These are phyloP conservation scores for Coelastrella sp. DNA, from an alignment of 139 green algal genomes.

Conservation along the genomic window DNA sequence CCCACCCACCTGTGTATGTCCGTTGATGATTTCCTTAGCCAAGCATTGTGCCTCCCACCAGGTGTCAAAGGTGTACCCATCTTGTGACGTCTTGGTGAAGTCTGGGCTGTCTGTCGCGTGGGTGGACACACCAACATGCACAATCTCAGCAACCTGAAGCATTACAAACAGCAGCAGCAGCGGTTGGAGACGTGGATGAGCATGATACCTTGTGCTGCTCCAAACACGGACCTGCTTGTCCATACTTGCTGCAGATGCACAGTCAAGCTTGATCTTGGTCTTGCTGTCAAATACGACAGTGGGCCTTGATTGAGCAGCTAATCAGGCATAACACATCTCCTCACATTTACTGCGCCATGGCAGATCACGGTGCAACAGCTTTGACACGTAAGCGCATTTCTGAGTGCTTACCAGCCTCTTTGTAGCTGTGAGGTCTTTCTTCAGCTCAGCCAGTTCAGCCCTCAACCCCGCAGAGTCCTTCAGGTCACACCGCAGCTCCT, in stretches of 20 bases:
- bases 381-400: too few relatives aligned
- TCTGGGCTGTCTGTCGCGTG: slow-evolving; percentile 3
- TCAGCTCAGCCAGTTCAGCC: neutral
- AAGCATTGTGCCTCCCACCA: slow-evolving; percentile 22
- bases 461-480: neutral
- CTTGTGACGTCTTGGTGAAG: slow-evolving; percentile 26
- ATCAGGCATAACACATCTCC: too few relatives aligned
- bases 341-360: too few relatives aligned
- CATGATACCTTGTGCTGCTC: too few relatives aligned
- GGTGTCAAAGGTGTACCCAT: slow-evolving; percentile 37
- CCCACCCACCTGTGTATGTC: neutral
- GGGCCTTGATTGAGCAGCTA: too few relatives aligned
- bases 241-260: too few relatives aligned
- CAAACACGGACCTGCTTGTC: too few relatives aligned
- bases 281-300: too few relatives aligned
- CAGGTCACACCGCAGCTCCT: slow-evolving; percentile 4
- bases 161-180: neutral
- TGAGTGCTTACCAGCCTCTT: neutral
- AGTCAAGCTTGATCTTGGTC: too few relatives aligned
- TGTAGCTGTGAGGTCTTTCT: neutral
- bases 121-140: neutral
- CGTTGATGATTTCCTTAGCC: neutral
- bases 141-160: neutral
- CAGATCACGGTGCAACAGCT: too few relatives aligned
- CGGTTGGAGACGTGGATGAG: too few relatives aligned